Base-by-base conservation (phyloP, 2,329 filamentous ascomycete species). In the Ceratocystis cacaofunesta region DNA sequence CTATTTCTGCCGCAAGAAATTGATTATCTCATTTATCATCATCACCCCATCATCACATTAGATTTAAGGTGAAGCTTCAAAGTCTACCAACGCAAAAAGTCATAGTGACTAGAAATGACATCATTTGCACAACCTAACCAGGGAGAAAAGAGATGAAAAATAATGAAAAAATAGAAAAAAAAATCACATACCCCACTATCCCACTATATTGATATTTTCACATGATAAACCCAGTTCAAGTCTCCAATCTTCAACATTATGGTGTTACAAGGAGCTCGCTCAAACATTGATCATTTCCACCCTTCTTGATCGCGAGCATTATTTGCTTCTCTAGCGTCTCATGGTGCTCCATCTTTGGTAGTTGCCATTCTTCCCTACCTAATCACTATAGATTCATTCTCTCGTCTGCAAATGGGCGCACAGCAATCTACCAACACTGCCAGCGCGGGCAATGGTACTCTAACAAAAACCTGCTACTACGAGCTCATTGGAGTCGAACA, bases 391-490 rank as follows among this genome's bases (percentile, higher is more conserved):
- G 0, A 2, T 32, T 6, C 46, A 36, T 22, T 10, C 64, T 64
- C 7, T 19, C n/a, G 15, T n/a, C 17, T 17, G 15, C 68, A 48
- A 50, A 82, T 85, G 82, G 82, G 82, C 62, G 80, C 79, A 55
- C 78, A 82, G 67, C 82, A 84, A 72, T 85, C 82, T 19, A 77
- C 79, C 5, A 71, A 71, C 62, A 73, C 73, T 46, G 74, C 74
- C 30, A 69, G 72, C 66, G 70, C 71, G 41, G 68, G 62, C 32
- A 48, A 22, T 63, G 67, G 70, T 44, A 64, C 70, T 6, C 68
- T 73, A 62, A 87, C 75, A 62, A 92, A 89, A 76, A 88, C 83
- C 44, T 90, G 87, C 74, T 92, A 92, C 75, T 97, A 97, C 76
- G 88, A 94, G 70, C 80, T 96, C 44, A 82, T 97, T 4, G 85